Conservation (phyloP, 192 early-diverging fungal genomes). For the Jimgerdemannia flammicorona region DNA sequence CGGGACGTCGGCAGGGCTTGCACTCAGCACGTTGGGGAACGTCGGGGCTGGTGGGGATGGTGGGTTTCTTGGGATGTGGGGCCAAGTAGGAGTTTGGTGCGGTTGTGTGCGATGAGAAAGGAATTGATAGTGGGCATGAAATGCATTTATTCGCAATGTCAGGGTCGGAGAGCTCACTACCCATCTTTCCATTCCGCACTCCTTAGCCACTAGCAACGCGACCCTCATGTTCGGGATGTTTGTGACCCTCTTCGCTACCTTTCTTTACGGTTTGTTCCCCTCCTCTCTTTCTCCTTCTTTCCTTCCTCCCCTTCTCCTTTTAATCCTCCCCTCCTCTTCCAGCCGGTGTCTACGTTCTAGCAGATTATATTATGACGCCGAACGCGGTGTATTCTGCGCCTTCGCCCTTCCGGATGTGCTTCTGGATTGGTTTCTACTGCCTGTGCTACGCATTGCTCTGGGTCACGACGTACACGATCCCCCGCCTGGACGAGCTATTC, state of each 20-base stretch:
- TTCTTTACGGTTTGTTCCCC: slow-evolving; percentile 36
- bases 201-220: background rate
- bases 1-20: slow-evolving; percentile 49
- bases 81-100: slow-evolving; percentile 1
- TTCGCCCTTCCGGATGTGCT: slow-evolving; percentile 47
- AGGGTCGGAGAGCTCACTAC: too few relatives aligned
- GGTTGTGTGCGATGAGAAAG: background rate
- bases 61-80: slow-evolving; percentile 28
- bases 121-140: background rate
- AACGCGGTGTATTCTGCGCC: slow-evolving; percentile 36
- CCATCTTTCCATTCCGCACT: background rate
- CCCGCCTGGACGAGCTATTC: slow-evolving; percentile 41
- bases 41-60: slow-evolving; percentile 19
- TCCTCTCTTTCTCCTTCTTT: background rate
- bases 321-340: background rate
- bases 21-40: slow-evolving; percentile 46
- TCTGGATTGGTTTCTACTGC: slow-evolving; percentile 42
- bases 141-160: too few relatives aligned
- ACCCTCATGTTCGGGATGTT: slow-evolving; percentile 45
- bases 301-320: background rate
- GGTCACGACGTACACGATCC: slow-evolving; percentile 47
- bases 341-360: slow-evolving; percentile 56
- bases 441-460: slow-evolving; percentile 39
- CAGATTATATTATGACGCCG: slow-evolving; percentile 39
- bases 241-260: slow-evolving; percentile 47